Evolutionary conservation across 2,329 filamentous ascomycete genomes (phyloP).

Genomic region (Penicillium sp.): DNA sequence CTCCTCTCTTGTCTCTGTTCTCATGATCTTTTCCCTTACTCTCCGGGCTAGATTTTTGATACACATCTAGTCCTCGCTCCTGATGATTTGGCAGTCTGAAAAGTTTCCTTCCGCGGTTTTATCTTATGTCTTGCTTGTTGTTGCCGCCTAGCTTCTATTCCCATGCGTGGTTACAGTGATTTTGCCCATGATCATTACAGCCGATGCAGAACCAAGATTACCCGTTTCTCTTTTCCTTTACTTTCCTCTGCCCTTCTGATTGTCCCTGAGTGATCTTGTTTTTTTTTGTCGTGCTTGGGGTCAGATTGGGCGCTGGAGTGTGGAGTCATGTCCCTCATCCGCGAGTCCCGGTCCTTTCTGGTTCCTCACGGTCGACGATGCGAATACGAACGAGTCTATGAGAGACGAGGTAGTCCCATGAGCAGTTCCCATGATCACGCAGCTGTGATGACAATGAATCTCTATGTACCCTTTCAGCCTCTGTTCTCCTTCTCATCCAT

Average conservation of each 20-base stretch:
- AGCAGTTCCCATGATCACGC: constrained; percentile 5
- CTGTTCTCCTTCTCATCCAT: constrained; percentile 2
- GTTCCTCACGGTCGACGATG: constrained; percentile 8
- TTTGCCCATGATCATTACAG: constrained; percentile 33
- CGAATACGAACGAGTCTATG: constrained; percentile 13
- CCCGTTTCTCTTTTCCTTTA: constrained; percentile 10
- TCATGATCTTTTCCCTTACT: constrained; percentile 27
- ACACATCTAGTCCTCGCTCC: constrained; percentile 31
- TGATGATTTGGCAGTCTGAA: constrained; percentile 36
- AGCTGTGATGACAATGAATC: constrained; percentile 6
- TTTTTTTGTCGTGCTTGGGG: constrained; percentile 9
- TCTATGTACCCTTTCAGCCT: not conserved
- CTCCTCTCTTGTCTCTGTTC: constrained; percentile 21
- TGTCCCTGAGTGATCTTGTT: constrained; percentile 13
- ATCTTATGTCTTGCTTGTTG: constrained; percentile 20
- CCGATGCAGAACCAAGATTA: constrained; percentile 32
- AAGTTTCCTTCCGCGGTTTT: constrained; percentile 28
- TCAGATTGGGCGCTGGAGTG: constrained; percentile 4
- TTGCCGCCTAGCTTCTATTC: constrained; percentile 31
- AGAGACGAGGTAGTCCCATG: constrained; percentile 14
- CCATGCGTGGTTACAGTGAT: constrained; percentile 33
- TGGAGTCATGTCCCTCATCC: not conserved
- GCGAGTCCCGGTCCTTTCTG: not conserved
- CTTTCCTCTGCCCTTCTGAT: constrained; percentile 5
- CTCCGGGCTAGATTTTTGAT: constrained; percentile 28